Evolutionary conservation across 495 filamentous ascomycete genomes (phyloP), one percentile per base, ranked within the genome.

Genomic region (Penicillium macrosclerotiorum): DNA sequence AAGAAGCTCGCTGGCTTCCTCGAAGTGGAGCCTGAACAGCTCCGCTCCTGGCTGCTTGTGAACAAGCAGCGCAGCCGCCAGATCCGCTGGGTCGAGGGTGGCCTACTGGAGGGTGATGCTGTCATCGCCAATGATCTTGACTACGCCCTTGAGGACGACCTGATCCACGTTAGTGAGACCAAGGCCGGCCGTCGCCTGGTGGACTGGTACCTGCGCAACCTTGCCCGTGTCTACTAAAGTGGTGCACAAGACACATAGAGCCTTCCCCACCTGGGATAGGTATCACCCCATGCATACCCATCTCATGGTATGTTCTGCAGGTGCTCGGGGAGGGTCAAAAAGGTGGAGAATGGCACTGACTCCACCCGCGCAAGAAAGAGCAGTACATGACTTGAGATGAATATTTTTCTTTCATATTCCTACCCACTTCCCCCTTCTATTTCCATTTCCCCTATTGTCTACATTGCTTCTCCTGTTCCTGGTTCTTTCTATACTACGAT

Each of bases 21-120:
- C 36, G 91, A 96, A 52, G 88, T 95, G 34, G 82, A 95, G 65
- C 86, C 91, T 3, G 94, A 97, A 69, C 85, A 91, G 69, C 77
- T 98, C 57, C 78, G 93, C 52, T 83, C 83, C 26, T 93, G 89
- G 83, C 73, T 98, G 37, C 71, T 97, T 30, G 89, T 98, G 31
- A 97, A 94, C 77, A 98, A 98, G 83, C 93, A 98, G 77, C 83
- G 94, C 57, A 95, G 85, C 64, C 85, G 95, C 75, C 94, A 98
- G 79, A 79, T 92, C 43, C 82, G 94, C 65, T 96, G 93, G 90
- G 84, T 82, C 45, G 94, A 97, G 64, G 85, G 85, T 51, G 87
- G 85, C 4, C 74, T 98, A 47, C 68, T 97, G 46, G 93, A 97
- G 52, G 93, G 93, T 24, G 93, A 97, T 64, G 78, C 89, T 40